Conservation (phyloP, 129 eudicot genomes). For the Flaveria linearis region DNA sequence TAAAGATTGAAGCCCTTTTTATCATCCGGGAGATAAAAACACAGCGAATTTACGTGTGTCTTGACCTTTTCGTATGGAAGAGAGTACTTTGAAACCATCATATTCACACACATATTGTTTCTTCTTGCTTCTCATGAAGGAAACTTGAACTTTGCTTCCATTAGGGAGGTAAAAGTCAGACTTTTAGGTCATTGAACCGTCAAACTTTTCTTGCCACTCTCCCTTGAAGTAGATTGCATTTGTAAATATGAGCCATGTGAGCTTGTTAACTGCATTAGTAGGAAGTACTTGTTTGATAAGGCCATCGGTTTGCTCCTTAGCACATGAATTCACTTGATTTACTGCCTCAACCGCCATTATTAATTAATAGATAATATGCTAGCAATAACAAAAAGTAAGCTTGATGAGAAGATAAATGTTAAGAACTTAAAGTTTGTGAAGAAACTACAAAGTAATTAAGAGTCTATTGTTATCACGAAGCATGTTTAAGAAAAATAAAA, state of each 20-base stretch:
- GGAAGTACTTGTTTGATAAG: constrained; percentile 21
- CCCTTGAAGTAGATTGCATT: constrained; percentile 61
- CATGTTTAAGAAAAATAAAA: too few relatives aligned
- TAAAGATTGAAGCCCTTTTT: constrained; percentile 16
- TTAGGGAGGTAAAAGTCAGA: constrained; percentile 41
- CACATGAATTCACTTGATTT: constrained; percentile 23
- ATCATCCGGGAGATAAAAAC: constrained; percentile 30
- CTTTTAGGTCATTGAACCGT: too few relatives aligned
- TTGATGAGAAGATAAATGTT: too few relatives aligned
- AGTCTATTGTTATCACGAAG: too few relatives aligned
- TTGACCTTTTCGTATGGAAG: constrained; percentile 13
- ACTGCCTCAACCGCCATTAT: not conserved
- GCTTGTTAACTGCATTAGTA: not conserved
- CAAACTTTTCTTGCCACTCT: constrained; percentile 37
- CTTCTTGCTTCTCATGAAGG: constrained; percentile 39
- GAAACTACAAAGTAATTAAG: too few relatives aligned
- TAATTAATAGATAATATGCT: too few relatives aligned
- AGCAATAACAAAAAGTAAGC: too few relatives aligned
- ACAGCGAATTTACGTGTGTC: constrained; percentile 31
- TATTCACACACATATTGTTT: not conserved
- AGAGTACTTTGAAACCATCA: constrained; percentile 10
- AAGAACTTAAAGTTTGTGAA: too few relatives aligned
- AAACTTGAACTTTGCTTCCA: constrained; percentile 41
- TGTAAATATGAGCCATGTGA: constrained; percentile 33
- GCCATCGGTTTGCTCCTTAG: constrained; percentile 23